These are phyloP conservation scores for Przewalskia tangutica DNA, from an alignment of 257 asterid species.

Conservation along the genomic window DNA sequence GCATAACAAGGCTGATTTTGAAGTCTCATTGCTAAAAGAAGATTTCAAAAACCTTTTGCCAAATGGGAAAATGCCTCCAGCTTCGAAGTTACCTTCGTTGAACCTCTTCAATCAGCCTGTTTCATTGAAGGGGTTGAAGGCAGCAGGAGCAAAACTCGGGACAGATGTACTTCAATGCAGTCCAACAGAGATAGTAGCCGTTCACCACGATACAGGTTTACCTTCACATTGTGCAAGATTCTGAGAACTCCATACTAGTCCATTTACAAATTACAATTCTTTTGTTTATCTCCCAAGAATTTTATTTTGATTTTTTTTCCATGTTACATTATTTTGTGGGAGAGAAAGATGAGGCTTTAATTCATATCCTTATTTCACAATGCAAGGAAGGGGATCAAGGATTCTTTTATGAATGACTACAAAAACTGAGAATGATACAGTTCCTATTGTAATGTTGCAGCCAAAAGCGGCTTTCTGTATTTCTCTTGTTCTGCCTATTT, in stretches of 20 bases:
- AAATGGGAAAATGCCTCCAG: conserved; percentile 73
- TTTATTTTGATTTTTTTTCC: background rate
- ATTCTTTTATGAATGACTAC: background rate
- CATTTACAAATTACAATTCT: background rate
- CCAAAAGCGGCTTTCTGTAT: conserved; percentile 6
- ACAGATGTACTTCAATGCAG: conserved; percentile 71
- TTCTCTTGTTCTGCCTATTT: background rate
- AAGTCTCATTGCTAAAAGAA: conserved; percentile 67
- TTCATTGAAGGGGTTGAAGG: conserved; percentile 74
- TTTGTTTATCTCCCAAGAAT: background rate
- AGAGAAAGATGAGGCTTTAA: background rate
- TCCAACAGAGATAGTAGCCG: conserved; percentile 38
- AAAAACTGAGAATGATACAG: background rate
- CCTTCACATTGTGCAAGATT: conserved; percentile 79
- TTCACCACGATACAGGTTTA: conserved; percentile 54
- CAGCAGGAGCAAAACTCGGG: conserved; percentile 77
- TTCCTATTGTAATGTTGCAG: background rate
- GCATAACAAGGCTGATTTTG: conserved; percentile 73
- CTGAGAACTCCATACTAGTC: conserved; percentile 13
- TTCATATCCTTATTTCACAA: background rate
- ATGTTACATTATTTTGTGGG: too few species aligned
- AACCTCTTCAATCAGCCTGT: conserved; percentile 79
- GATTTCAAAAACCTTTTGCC: conserved; percentile 60
- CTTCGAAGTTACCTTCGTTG: conserved; percentile 66
- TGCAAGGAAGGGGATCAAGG: background rate